Conservation (phyloP, 768 basidiomycete genomes). For the Amanita phalloides region DNA sequence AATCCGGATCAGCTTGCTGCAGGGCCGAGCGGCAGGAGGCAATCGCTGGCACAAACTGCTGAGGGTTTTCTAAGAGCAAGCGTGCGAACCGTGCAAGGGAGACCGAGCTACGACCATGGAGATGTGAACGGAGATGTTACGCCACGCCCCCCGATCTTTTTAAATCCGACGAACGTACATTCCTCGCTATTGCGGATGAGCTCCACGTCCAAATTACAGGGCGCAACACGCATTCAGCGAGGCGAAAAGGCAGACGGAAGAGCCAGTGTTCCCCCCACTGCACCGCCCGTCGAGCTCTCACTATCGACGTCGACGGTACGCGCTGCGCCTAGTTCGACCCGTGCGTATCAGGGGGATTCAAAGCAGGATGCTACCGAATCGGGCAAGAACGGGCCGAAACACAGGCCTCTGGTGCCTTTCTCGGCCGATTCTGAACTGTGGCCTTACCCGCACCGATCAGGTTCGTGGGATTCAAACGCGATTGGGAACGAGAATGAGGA, state of each 20-base stretch:
- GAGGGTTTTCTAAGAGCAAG: background rate
- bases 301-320: slow-evolving; percentile 5
- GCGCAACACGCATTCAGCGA: background rate
- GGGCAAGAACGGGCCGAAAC: slow-evolving; percentile 11
- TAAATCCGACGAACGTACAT: slow-evolving; percentile 12
- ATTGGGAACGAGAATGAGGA: slow-evolving; percentile 16
- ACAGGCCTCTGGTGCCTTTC: slow-evolving; percentile 47
- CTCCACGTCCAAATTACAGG: slow-evolving; percentile 4
- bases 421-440: slow-evolving; percentile 56
- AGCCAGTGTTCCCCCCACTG: slow-evolving; percentile 1
- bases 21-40: slow-evolving; percentile 22
- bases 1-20: slow-evolving; percentile 18
- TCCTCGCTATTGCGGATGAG: slow-evolving; percentile 1
- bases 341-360: background rate
- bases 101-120: slow-evolving; percentile 7
- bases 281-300: slow-evolving; percentile 2
- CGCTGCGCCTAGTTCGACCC: background rate
- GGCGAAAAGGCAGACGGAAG: background rate
- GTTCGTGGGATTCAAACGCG: slow-evolving; percentile 1
- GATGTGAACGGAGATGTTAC: slow-evolving; percentile 49
- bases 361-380: background rate
- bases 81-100: background rate
- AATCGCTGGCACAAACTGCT: slow-evolving; percentile 16
- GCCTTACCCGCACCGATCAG: slow-evolving; percentile 49
- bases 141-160: slow-evolving; percentile 19